Base-by-base conservation (phyloP, 768 basidiomycete species). In the Leccinum boreale region DNA sequence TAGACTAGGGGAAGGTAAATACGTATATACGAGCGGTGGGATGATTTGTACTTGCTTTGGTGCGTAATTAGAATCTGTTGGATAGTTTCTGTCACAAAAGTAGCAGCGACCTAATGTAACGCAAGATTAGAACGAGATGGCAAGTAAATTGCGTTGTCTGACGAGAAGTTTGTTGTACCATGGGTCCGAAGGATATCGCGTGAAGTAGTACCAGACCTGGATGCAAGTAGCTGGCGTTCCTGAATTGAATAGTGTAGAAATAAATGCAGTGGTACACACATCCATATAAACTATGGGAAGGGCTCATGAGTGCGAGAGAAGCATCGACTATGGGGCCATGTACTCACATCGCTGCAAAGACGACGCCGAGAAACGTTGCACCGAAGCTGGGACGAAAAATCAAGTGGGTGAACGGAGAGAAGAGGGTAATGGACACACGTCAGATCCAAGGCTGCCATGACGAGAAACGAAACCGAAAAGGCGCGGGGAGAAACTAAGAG, bases 11-110 rank as follows among this genome's bases (percentile, higher is more conserved):
- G 23, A 5, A 19, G n/a, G 53, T 60, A 24, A 63, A 28, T 51
- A 46, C 21, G 28, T 7, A 24, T 36, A 50, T n/a, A 33, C 1
- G 2, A 1, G 12, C 5, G 14, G 10, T 23, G 11, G 3, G 8
- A 31, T 23, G 12, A 8, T 42, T 50, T 42, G 5, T 12, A 62
- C 73, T 52, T 64, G 79, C 84, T 67, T 3, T 77, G 74, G 58
- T 85, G 82, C 0, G 79, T 76, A 57, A 86, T 82, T 28, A 85
- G 65, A 1, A 68, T 73, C 62, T 85, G 84, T 59, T 85, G 82
- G 1, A 77, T 59, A 0, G 80, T 81, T 58, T 85, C 84, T 51
- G 78, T 79, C 3, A 75, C 0, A 71, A 84, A 75, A 6, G 81
- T 79, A 10, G 72, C 71, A 26, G 66, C 72, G 24, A 85, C 85